These are phyloP conservation scores for Clonostachys chloroleuca DNA, from an alignment of 2,329 filamentous ascomycete species.

Conservation along the genomic window DNA sequence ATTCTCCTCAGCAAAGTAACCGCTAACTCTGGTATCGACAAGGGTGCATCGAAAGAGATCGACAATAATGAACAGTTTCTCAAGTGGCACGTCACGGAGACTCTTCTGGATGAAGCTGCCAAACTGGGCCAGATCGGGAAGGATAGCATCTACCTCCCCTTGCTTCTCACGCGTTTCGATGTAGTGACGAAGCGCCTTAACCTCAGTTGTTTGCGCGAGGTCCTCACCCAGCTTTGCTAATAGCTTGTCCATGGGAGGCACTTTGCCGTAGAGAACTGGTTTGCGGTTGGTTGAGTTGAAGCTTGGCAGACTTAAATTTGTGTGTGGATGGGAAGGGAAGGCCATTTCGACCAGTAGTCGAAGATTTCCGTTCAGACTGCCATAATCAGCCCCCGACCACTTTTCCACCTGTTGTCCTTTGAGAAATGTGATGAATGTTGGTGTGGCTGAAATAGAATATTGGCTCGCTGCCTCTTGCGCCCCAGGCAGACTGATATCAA, in stretches of 20 bases:
- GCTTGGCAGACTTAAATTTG: slow-evolving; percentile 63
- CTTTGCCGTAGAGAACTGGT: slow-evolving; percentile 70
- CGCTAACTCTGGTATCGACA: slow-evolving; percentile 72
- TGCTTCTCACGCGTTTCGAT: slow-evolving; percentile 56
- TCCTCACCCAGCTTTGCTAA: slow-evolving; percentile 68
- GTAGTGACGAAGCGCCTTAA: slow-evolving; percentile 66
- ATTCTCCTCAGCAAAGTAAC: slow-evolving; percentile 76
- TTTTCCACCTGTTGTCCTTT: slow-evolving; percentile 70
- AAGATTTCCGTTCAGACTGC: slow-evolving; percentile 65
- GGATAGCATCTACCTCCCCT: slow-evolving; percentile 58
- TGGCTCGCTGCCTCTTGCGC: slow-evolving; percentile 59
- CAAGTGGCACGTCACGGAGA: slow-evolving; percentile 51
- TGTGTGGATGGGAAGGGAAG: slow-evolving; percentile 72
- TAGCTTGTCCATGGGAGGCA: slow-evolving; percentile 80
- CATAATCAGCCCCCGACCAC: slow-evolving; percentile 75
- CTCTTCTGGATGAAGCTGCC: slow-evolving; percentile 54
- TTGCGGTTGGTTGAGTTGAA: slow-evolving; percentile 60
- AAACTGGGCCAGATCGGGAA: slow-evolving; percentile 68
- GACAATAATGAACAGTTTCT: slow-evolving; percentile 74
- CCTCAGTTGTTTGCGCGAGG: slow-evolving; percentile 48
- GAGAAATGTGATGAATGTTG: slow-evolving; percentile 84
- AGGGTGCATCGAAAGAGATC: slow-evolving; percentile 79
- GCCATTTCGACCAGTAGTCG: slow-evolving; percentile 72
- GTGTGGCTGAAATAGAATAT: slow-evolving; percentile 71
- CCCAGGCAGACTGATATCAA: slow-evolving; percentile 66